Base-by-base conservation (phyloP, 164 flowering plant genomes). In the Magnolia changhungtana region DNA sequence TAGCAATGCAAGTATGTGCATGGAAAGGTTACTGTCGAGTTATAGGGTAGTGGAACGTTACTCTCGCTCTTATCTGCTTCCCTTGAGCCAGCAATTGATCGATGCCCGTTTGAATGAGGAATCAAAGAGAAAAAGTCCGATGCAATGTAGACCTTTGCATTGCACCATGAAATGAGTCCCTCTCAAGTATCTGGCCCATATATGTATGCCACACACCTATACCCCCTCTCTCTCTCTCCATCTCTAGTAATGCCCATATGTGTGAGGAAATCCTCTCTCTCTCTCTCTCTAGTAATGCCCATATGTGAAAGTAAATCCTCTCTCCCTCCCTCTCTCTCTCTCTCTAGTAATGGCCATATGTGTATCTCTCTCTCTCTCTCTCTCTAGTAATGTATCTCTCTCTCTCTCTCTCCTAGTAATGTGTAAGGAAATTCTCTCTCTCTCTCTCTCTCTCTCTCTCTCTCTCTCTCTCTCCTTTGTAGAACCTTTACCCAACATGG, bases 401-500 rank as follows among this genome's bases (percentile, higher is more conserved):
- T 19, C 18, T 63, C 67, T 63, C 18, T 63, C 67, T 14, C 67
- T n/a, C 67, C 0, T 29, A 29, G 31, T 29, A 29, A 3, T 37
- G 45, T 3, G 45, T 37, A 3, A 37, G 45, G 67, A 3, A 64
- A 20, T 3, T 7, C 11, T 29, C 70, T 24, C 37, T 67, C 70
- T 21, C 20, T 19, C 18, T 63, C 67, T 63, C 18, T 63, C 67
- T 14, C 67, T n/a, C 67, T n/a, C 23, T 63, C 67, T n/a, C 67
- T n/a, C 67, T n/a, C 18, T 63, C 67, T 63, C 67, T 67, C 20
- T 1, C 18, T 67, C 70, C 23, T 29, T 67, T 29, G 45, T 67
- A 23, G 45, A 67, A 29, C 31, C 45, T 67, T 67, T 67, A 64
- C 67, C 67, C 20, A 64, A 64, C 67, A n/a, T 67, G 45, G 23